A percentile compares a stretch with the other conserved stretches of the same genome.
Evolutionary conservation across 2,329 filamentous ascomycete species (phyloP).

Genomic region (Aspergillus tanneri): DNA sequence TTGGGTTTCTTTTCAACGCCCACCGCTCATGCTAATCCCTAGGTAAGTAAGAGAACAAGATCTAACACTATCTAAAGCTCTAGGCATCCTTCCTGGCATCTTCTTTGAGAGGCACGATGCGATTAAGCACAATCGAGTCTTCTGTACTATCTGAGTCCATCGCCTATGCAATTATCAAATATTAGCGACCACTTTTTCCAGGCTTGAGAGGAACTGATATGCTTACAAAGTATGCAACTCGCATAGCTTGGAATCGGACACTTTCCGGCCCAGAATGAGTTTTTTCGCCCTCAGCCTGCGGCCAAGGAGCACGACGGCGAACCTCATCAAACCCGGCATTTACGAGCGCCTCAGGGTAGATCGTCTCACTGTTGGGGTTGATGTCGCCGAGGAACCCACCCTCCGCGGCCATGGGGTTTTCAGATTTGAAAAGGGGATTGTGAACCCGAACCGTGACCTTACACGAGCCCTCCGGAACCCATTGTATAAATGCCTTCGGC

Average conservation of each 20-base stretch:
- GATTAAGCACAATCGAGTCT: constrained; percentile 82
- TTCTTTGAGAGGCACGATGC: constrained; percentile 89
- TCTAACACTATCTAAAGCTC: too few relatives aligned
- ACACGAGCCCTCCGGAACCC: constrained; percentile 68
- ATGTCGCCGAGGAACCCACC: constrained; percentile 82
- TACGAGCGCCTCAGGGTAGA: constrained; percentile 75
- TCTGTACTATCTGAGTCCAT: constrained; percentile 75
- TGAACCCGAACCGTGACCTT: constrained; percentile 74
- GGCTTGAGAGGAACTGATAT: neutral
- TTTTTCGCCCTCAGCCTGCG: constrained; percentile 66
- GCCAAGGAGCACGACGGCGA: constrained; percentile 72
- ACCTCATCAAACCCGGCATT: constrained; percentile 83
- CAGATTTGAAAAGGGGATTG: constrained; percentile 80
- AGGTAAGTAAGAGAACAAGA: neutral
- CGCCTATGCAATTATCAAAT: constrained; percentile 7
- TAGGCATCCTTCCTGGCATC: constrained; percentile 21
- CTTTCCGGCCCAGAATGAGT: constrained; percentile 61
- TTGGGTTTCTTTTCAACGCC: too few relatives aligned
- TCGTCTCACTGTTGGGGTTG: constrained; percentile 77
- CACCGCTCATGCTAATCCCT: too few relatives aligned
- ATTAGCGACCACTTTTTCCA: neutral
- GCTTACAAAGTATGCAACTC: constrained; percentile 60
- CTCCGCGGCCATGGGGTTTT: constrained; percentile 73
- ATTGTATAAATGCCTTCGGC: constrained; percentile 82
- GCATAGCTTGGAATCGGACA: constrained; percentile 87